phyloP scores from a whole-genome alignment of 768 basidiomycete species.

The Dioszegia crocea region DNA sequence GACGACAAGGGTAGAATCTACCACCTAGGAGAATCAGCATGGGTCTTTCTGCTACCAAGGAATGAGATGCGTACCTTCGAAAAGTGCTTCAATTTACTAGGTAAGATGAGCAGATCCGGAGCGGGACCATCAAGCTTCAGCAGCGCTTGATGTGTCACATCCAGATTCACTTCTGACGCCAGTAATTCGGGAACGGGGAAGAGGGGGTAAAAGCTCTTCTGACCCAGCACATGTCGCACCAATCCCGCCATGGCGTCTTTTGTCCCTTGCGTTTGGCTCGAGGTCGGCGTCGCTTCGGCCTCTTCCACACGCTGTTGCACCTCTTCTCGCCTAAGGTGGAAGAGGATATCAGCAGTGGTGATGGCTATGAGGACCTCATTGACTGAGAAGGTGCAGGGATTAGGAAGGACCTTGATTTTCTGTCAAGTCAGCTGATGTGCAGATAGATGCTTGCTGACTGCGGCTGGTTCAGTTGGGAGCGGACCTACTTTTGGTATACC shows the following conservation, averaged over 20 bases:
- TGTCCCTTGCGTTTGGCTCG: slow-evolving; percentile 12
- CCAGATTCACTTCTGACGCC: slow-evolving; percentile 78
- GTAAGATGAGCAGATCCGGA: slow-evolving; percentile 80
- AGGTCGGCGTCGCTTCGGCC: slow-evolving; percentile 52
- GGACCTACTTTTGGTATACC: slow-evolving; percentile 49
- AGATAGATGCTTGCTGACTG: no score
- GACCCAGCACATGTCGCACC: slow-evolving; percentile 75
- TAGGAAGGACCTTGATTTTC: slow-evolving; percentile 76
- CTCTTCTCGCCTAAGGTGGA: slow-evolving; percentile 83
- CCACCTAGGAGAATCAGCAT: slow-evolving; percentile 57
- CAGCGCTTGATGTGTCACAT: slow-evolving; percentile 69
- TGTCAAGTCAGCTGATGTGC: slow-evolving; percentile 43
- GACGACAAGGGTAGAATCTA: slow-evolving; percentile 71
- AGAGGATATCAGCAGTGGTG: slow-evolving; percentile 80
- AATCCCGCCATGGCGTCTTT: slow-evolving; percentile 72
- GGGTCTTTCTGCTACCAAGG: neutral
- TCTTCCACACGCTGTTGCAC: slow-evolving; percentile 66
- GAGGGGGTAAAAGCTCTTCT: slow-evolving; percentile 92
- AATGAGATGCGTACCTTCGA: slow-evolving; percentile 60
- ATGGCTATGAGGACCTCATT: slow-evolving; percentile 75
- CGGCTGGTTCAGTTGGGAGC: no score
- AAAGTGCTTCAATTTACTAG: slow-evolving; percentile 85
- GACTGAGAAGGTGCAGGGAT: slow-evolving; percentile 78
- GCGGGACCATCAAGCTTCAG: slow-evolving; percentile 57
- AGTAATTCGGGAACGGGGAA: slow-evolving; percentile 79